Evolutionary conservation across 1,284 basidiomycete species (phyloP).

Genomic region (Prillingera fragicola): DNA sequence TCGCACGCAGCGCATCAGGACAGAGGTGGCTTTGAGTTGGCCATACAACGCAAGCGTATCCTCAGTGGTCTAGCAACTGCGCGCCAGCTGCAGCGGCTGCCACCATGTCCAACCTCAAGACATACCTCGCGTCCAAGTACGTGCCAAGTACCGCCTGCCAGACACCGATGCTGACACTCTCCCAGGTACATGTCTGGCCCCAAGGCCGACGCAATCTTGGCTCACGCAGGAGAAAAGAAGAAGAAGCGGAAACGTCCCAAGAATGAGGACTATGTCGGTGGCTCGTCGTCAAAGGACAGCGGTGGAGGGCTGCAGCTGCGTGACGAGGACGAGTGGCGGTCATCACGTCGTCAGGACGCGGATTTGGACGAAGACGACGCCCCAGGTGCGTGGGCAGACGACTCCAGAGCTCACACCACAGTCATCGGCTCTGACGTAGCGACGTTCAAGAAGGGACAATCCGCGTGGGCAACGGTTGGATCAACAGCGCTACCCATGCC

Average conservation of each 20-base stretch:
- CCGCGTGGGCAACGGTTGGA: constrained; percentile 37
- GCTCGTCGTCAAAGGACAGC: constrained; percentile 14
- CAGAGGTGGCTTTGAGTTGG: too few relatives aligned
- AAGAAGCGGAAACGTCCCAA: constrained; percentile 67
- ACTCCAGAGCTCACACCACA: constrained; percentile 8
- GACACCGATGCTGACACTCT: constrained; percentile 2
- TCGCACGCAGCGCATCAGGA: too few relatives aligned
- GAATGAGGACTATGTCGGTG: constrained; percentile 50
- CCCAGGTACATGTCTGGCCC: constrained; percentile 84
- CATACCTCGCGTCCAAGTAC: constrained; percentile 52
- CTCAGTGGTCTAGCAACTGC: too few relatives aligned
- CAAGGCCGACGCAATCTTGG: constrained; percentile 91
- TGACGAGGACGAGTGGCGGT: constrained; percentile 51
- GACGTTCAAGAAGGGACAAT: constrained; percentile 40
- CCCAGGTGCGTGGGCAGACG: constrained; percentile 40
- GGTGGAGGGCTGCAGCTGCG: constrained; percentile 36
- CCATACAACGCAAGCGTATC: too few relatives aligned
- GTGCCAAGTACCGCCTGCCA: constrained; percentile 1
- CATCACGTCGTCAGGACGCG: constrained; percentile 46
- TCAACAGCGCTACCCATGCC: constrained; percentile 26
- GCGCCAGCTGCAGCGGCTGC: neutral
- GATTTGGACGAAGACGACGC: constrained; percentile 45
- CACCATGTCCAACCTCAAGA: constrained; percentile 49
- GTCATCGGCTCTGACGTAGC: constrained; percentile 40
- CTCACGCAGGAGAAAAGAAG: constrained; percentile 55